Conservation (phyloP, 768 basidiomycete genomes). For the Gloeopeniophorella convolvens region DNA sequence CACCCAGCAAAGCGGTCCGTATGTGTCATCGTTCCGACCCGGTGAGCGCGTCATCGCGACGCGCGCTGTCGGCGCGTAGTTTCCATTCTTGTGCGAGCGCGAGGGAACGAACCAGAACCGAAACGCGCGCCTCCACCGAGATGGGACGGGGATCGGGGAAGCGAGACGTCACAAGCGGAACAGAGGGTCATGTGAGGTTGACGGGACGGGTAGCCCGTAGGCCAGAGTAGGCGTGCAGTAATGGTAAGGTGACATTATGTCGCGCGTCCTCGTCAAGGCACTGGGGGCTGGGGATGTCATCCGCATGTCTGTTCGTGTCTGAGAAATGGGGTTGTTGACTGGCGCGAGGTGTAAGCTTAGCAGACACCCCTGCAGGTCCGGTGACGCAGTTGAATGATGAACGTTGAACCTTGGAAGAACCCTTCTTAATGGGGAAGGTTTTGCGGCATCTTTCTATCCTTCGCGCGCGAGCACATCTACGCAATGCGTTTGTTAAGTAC, state of each 20-base stretch:
- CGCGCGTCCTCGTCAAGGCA: no score
- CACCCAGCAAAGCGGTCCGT: background rate
- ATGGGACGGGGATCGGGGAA: background rate
- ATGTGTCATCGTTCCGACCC: background rate
- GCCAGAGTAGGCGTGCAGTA: no score
- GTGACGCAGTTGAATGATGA: background rate
- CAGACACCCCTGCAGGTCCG: background rate
- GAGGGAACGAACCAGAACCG: slow-evolving; percentile 2
- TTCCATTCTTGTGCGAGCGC: background rate
- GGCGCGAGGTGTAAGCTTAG: no score
- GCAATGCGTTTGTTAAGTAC: no score
- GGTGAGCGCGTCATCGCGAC: background rate
- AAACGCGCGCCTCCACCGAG: background rate
- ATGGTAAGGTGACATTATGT: no score
- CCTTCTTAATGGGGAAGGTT: no score
- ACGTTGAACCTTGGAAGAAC: no score
- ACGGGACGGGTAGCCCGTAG: background rate
- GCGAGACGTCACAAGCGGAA: background rate
- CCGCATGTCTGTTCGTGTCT: no score
- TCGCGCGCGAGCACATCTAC: no score
- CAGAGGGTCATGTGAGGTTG: background rate
- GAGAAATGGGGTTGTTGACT: no score
- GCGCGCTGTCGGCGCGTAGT: background rate
- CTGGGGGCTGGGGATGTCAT: no score
- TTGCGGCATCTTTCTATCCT: no score